These are phyloP conservation scores for Candolleomyces eurysporus DNA, from an alignment of 768 basidiomycete species.

Conservation along the genomic window DNA sequence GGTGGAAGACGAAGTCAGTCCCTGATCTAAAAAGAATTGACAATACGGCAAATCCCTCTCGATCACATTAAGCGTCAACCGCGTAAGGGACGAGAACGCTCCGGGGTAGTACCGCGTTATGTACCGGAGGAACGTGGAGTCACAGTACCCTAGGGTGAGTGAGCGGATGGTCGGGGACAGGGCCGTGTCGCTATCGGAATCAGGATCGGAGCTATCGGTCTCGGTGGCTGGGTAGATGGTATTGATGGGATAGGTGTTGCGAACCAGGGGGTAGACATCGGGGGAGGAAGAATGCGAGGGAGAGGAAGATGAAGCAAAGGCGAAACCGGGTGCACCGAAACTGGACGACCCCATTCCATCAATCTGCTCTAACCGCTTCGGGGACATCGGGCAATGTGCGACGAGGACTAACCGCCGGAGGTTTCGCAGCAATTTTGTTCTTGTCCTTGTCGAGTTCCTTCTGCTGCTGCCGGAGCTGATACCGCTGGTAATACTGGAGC, in stretches of 20 bases:
- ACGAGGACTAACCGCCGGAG: not conserved
- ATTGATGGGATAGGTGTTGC: not conserved
- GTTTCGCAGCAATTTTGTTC: not conserved
- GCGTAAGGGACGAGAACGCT: not conserved
- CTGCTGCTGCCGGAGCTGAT: too few relatives aligned
- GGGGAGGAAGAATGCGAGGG: not conserved
- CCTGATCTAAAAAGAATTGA: not conserved
- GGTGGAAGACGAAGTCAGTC: not conserved
- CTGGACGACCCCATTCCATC: not conserved
- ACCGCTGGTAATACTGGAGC: too few relatives aligned
- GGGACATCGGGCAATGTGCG: not conserved
- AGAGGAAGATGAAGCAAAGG: not conserved
- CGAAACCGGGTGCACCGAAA: too few relatives aligned
- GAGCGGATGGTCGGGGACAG: not conserved
- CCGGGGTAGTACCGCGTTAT: not conserved
- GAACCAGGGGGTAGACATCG: not conserved
- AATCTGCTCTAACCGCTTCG: not conserved
- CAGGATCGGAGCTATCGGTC: not conserved
- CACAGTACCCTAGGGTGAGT: not conserved
- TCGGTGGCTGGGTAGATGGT: not conserved
- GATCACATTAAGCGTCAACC: not conserved
- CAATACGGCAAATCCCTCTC: not conserved
- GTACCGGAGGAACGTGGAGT: conserved; percentile 3
- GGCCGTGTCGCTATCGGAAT: not conserved
- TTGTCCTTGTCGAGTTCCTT: not conserved